Base-by-base conservation (phyloP, 2,329 filamentous ascomycete species). In the Xylaria sp. region DNA sequence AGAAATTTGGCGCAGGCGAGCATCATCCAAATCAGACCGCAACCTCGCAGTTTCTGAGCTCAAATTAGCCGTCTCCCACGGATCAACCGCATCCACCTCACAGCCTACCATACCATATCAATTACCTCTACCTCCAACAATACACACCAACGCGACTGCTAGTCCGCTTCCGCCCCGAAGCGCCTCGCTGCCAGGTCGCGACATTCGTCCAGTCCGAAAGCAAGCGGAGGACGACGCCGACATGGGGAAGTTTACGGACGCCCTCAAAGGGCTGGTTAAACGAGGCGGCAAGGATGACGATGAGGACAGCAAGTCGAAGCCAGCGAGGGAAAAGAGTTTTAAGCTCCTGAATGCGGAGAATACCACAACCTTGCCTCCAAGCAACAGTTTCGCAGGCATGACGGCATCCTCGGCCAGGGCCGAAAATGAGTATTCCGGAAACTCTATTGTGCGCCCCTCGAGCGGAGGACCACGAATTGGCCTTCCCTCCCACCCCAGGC, bases 1-100 rank as follows among this genome's bases (percentile, higher is more conserved):
- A 7, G 70, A 76, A 56, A 70, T 78, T 26, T 83, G 80, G 80
- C 74, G 76, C 52, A 74, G 81, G 48, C 76, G 81, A 42, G 66
- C 67, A 45, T 81, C 79, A 13, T 69, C 76, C 21, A 83, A 78
- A 64, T 72, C 72, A 50, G 78, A 82, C 49, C 72, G 73, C 48
- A 75, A 69, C 56, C 65, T 78, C 29, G 74, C 77, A 43, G 72
- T 83, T 4, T 68, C 78, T 7, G 74, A 77, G 52, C 74, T 84
- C 46, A 78, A 78, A 54, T 70, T 84, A 49, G 65, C 75, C 44
- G 63, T 69, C 39, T 82, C 77, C 51, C 74, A 81, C 68, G 79
- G 79, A 37, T 82, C 79, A 18, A 82, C 80, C 39, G 60, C 66
- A 39, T 60, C 66, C 50, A 62, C 64, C 29, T 41, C 56, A 26